phyloP scores from a whole-genome alignment of 2,329 filamentous ascomycete genomes.

The Pyrenochaeta sp. region DNA sequence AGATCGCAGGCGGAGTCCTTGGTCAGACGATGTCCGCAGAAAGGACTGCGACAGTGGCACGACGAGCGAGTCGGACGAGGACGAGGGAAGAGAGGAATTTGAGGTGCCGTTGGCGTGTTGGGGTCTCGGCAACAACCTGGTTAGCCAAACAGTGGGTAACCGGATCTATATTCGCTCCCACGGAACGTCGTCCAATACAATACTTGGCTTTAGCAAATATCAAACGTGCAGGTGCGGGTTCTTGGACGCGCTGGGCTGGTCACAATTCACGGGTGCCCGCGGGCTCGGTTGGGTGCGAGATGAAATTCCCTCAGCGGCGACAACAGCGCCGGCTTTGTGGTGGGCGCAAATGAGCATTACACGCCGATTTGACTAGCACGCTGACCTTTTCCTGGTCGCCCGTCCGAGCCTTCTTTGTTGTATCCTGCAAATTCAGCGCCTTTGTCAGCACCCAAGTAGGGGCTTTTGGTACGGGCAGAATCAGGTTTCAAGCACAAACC shows the following conservation, averaged over 20 bases:
- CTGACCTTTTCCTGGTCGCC: constrained; percentile 1
- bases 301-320: constrained; percentile 1
- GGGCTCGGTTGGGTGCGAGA: constrained; percentile 3
- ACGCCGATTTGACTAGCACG: background rate
- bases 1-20: constrained; percentile 13
- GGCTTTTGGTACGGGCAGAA: background rate
- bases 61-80: constrained; percentile 15
- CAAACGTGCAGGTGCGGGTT: constrained; percentile 4
- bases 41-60: constrained; percentile 26
- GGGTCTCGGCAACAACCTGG: constrained; percentile 16
- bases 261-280: constrained; percentile 4
- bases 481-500: constrained; percentile 13
- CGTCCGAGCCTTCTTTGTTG: constrained; percentile 1
- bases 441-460: constrained; percentile 14
- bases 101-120: constrained; percentile 26
- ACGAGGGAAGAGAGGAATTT: constrained; percentile 30
- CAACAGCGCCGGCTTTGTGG: background rate
- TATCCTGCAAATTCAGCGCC: background rate
- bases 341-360: background rate
- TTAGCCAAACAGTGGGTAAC: constrained; percentile 20
- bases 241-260: constrained; percentile 13
- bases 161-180: constrained; percentile 17
- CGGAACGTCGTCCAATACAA: constrained; percentile 25
- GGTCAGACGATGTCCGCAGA: constrained; percentile 21
- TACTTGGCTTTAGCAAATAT: constrained; percentile 23